Evolutionary conservation across 2,329 filamentous ascomycete genomes (phyloP).

Genomic region (Cladosporium sp.): DNA sequence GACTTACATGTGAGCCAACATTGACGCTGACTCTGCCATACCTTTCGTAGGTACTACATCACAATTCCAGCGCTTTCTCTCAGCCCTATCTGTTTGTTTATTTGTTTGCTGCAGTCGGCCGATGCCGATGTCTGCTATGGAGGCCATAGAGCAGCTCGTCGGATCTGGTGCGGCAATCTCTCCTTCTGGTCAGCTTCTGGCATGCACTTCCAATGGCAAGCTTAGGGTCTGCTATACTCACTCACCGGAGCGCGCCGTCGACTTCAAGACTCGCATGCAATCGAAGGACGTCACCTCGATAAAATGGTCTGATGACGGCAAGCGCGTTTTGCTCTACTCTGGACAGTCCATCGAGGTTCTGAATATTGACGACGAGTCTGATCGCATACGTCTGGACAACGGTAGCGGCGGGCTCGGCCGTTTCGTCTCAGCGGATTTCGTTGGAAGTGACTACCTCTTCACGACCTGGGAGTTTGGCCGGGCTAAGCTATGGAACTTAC

Average conservation of each 20-base stretch:
- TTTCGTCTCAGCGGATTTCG: constrained; percentile 43
- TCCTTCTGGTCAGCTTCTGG: constrained; percentile 8
- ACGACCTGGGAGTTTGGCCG: constrained; percentile 48
- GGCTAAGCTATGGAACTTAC: constrained; percentile 45
- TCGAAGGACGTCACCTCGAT: constrained; percentile 15
- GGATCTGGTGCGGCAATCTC: constrained; percentile 5
- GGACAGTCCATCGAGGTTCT: constrained; percentile 31
- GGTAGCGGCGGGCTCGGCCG: constrained; percentile 47
- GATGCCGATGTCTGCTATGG: constrained; percentile 1
- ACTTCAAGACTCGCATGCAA: constrained; percentile 11
- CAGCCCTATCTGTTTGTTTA: not conserved
- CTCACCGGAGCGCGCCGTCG: constrained; percentile 1
- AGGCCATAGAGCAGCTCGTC: constrained; percentile 1
- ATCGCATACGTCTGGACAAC: constrained; percentile 44
- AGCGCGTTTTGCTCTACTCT: constrained; percentile 13
- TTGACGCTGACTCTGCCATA: not conserved
- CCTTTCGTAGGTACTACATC: not conserved
- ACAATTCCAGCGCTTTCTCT: not conserved
- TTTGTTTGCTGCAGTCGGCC: not conserved
- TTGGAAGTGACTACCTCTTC: constrained; percentile 38
- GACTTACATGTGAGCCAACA: not conserved
- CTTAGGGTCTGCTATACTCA: constrained; percentile 10
- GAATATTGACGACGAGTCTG: constrained; percentile 39
- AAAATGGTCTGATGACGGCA: constrained; percentile 16
- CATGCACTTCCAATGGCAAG: constrained; percentile 8